These are phyloP conservation scores for Cladosporium sp. DNA, from an alignment of 2,329 filamentous ascomycete species.

Conservation along the genomic window DNA sequence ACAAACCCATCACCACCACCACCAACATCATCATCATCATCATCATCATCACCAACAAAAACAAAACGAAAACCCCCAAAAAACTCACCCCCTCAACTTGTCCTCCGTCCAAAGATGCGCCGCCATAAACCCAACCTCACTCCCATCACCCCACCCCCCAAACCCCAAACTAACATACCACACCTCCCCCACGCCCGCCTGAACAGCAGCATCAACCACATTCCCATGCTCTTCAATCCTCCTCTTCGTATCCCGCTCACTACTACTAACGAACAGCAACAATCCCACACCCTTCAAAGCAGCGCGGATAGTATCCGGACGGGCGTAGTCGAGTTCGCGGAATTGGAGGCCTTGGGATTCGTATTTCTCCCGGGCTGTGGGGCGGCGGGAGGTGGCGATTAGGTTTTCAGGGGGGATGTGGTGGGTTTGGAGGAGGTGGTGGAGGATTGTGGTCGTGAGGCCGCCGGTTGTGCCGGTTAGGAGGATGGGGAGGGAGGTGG, in stretches of 20 bases:
- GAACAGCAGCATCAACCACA: slow-evolving; percentile 51
- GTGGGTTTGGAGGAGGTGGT: slow-evolving; percentile 43
- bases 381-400: slow-evolving; percentile 44
- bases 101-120: slow-evolving; percentile 54
- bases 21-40: too few species aligned
- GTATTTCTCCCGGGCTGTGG: slow-evolving; percentile 38
- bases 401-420: slow-evolving; percentile 38
- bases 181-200: slow-evolving; percentile 49
- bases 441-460: slow-evolving; percentile 48
- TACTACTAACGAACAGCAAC: slow-evolving; percentile 54
- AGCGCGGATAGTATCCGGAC: slow-evolving; percentile 38
- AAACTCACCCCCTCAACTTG: slow-evolving; percentile 37
- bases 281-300: slow-evolving; percentile 48
- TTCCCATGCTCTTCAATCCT: slow-evolving; percentile 35
- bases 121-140: slow-evolving; percentile 49
- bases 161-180: slow-evolving; percentile 58
- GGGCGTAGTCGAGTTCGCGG: slow-evolving; percentile 50
- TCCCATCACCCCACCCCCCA: slow-evolving; percentile 35
- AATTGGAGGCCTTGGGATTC: slow-evolving; percentile 43
- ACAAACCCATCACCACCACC: too few species aligned
- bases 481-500: slow-evolving; percentile 14
- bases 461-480: slow-evolving; percentile 40
- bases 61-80: neutral
- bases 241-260: slow-evolving; percentile 45
- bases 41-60: too few species aligned